These are phyloP conservation scores for Phytophthora foliorum DNA, from an alignment of 352 stramenopile genomes.

Conservation along the genomic window DNA sequence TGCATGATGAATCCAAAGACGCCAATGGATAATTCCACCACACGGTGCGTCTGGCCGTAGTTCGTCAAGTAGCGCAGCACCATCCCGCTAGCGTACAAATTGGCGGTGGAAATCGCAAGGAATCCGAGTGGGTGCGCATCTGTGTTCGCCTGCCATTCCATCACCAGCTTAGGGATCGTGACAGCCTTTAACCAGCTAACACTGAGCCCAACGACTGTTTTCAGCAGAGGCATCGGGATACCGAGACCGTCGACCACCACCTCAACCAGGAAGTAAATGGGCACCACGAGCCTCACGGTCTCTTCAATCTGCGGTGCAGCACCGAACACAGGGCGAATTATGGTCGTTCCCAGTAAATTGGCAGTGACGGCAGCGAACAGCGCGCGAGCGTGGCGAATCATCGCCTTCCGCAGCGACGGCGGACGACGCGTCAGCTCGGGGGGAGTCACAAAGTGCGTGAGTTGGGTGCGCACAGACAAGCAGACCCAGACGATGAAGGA, in stretches of 20 bases:
- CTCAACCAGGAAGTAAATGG: slow-evolving; percentile 64
- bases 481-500: slow-evolving; percentile 74
- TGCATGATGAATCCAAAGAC: slow-evolving; percentile 56
- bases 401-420: slow-evolving; percentile 46
- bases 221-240: slow-evolving; percentile 56
- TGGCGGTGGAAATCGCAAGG: slow-evolving; percentile 67
- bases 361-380: slow-evolving; percentile 63
- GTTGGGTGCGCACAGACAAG: slow-evolving; percentile 55
- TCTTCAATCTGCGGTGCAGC: slow-evolving; percentile 64
- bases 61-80: slow-evolving; percentile 67
- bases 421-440: slow-evolving; percentile 36
- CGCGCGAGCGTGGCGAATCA: slow-evolving; percentile 48
- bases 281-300: slow-evolving; percentile 66
- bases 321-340: slow-evolving; percentile 73
- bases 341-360: slow-evolving; percentile 71
- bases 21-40: slow-evolving; percentile 48
- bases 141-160: slow-evolving; percentile 60
- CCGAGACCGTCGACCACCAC: slow-evolving; percentile 46
- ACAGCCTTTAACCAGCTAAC: slow-evolving; percentile 83
- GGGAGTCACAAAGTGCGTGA: slow-evolving; percentile 53
- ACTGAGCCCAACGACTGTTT: slow-evolving; percentile 59
- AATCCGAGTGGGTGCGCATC: slow-evolving; percentile 69
- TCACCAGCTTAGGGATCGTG: slow-evolving; percentile 72
- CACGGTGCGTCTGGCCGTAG: slow-evolving; percentile 47
- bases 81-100: slow-evolving; percentile 75